Evolutionary conservation across 2,329 filamentous ascomycete genomes (phyloP).

Genomic region (Neurospora sp.): DNA sequence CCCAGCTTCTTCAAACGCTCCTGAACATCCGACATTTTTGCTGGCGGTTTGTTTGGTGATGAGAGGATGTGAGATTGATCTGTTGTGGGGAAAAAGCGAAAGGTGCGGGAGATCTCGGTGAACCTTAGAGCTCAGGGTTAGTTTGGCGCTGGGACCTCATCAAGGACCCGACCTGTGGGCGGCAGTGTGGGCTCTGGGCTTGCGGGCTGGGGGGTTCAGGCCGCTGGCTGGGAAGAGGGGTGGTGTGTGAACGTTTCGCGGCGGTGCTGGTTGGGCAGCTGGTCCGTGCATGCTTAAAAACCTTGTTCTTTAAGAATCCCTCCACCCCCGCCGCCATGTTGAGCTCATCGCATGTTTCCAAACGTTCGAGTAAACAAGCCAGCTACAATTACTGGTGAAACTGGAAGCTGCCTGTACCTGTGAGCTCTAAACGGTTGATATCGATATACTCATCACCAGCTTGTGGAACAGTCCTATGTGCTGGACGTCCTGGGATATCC

Average conservation of each 20-base stretch:
- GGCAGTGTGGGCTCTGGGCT: not conserved
- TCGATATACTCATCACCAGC: not conserved
- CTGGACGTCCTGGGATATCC: not conserved
- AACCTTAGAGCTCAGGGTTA: conserved; percentile 6
- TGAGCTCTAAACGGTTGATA: not conserved
- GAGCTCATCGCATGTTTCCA: not conserved
- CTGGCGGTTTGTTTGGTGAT: conserved; percentile 7
- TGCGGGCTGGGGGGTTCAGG: not conserved
- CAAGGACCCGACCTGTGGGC: not conserved
- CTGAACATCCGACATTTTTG: conserved; percentile 44
- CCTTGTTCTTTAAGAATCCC: not conserved
- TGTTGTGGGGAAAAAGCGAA: conserved; percentile 10
- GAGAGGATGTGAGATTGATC: conserved; percentile 9
- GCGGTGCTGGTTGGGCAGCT: not conserved
- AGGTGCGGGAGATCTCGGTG: conserved; percentile 13
- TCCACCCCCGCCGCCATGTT: not conserved
- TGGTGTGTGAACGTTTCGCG: not conserved
- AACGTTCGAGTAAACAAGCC: not conserved
- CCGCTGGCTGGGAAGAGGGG: not conserved
- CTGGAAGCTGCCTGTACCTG: not conserved
- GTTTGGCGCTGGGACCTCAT: not conserved
- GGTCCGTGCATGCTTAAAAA: not conserved
- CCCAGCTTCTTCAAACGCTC: conserved; percentile 52
- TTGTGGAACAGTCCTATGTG: not conserved
- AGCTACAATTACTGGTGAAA: not conserved